A percentile compares a stretch with the other conserved stretches of the same genome.
Evolutionary conservation across 768 basidiomycete species (phyloP).

Genomic region (Auricularia heimuer): DNA sequence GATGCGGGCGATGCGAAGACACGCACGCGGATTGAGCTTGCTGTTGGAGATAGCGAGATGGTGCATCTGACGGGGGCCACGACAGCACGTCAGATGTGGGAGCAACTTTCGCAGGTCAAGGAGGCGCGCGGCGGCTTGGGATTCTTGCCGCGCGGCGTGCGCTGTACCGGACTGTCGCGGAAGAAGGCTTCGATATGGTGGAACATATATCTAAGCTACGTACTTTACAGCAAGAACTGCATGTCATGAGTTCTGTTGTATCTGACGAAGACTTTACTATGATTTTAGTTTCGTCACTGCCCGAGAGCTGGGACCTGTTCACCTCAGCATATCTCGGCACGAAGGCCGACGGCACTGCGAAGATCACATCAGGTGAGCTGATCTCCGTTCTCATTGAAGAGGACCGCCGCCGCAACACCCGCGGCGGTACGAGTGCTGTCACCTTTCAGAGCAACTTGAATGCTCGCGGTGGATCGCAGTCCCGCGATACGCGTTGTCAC

Average conservation of each 20-base stretch:
- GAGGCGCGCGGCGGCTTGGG: constrained; percentile 3
- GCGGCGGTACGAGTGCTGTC: too few species aligned
- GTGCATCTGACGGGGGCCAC: constrained; percentile 4
- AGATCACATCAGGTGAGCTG: constrained; percentile 4
- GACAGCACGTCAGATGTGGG: constrained; percentile 8
- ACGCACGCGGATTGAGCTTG: constrained; percentile 5
- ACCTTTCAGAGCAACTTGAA: too few species aligned
- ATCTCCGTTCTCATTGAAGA: constrained; percentile 7
- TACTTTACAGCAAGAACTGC: constrained; percentile 8
- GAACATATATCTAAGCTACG: constrained; percentile 7
- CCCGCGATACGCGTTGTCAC: too few species aligned
- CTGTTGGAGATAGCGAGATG: constrained; percentile 9
- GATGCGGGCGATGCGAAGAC: constrained; percentile 6
- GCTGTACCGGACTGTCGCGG: constrained; percentile 6
- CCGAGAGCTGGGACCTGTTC: constrained; percentile 10
- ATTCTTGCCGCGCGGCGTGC: background rate
- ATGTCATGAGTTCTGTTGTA: constrained; percentile 4
- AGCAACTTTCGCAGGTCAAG: constrained; percentile 4
- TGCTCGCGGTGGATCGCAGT: too few species aligned
- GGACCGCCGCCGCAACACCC: background rate
- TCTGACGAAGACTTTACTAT: constrained; percentile 7
- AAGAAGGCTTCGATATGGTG: constrained; percentile 6
- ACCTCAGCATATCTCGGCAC: constrained; percentile 7
- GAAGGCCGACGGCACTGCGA: background rate
- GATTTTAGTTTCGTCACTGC: constrained; percentile 6